These are phyloP conservation scores for Orbilia brochopaga DNA, from an alignment of 2,329 filamentous ascomycete species.

Conservation along the genomic window DNA sequence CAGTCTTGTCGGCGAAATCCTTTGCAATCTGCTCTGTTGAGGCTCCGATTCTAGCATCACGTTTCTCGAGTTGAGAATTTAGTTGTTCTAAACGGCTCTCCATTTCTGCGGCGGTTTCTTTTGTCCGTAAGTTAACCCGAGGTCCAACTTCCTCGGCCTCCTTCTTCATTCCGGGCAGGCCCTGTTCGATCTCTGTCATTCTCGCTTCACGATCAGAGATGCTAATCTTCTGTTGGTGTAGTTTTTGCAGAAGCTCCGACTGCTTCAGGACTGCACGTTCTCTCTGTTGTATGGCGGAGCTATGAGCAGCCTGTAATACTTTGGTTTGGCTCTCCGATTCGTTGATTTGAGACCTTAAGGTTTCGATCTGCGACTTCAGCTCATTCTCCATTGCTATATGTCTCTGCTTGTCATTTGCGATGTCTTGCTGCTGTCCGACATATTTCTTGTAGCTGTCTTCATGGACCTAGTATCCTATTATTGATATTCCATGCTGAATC, in stretches of 20 bases:
- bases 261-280: slow-evolving; percentile 60
- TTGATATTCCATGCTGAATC: background rate
- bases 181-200: slow-evolving; percentile 6
- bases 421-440: slow-evolving; percentile 26
- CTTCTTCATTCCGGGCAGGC: slow-evolving; percentile 1
- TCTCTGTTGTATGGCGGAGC: slow-evolving; percentile 66
- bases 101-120: slow-evolving; percentile 68
- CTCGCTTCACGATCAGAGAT: background rate
- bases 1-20: slow-evolving; percentile 41
- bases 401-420: slow-evolving; percentile 16
- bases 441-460: slow-evolving; percentile 23
- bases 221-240: slow-evolving; percentile 10
- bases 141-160: slow-evolving; percentile 20
- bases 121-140: slow-evolving; percentile 53
- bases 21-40: slow-evolving; percentile 36
- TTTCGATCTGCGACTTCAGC: slow-evolving; percentile 57
- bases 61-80: slow-evolving; percentile 26
- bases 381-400: slow-evolving; percentile 55
- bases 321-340: slow-evolving; percentile 66
- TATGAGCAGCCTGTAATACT: slow-evolving; percentile 62
- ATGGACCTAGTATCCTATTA: slow-evolving; percentile 12
- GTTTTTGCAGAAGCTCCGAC: slow-evolving; percentile 18
- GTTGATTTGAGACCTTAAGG: slow-evolving; percentile 61
- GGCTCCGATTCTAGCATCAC: slow-evolving; percentile 37
- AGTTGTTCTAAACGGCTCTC: slow-evolving; percentile 51